Percentiles rank a stretch among this genome's conserved stretches.
phyloP scores from a whole-genome alignment of 495 filamentous ascomycete species.

The Penicillium egyptiacum region DNA sequence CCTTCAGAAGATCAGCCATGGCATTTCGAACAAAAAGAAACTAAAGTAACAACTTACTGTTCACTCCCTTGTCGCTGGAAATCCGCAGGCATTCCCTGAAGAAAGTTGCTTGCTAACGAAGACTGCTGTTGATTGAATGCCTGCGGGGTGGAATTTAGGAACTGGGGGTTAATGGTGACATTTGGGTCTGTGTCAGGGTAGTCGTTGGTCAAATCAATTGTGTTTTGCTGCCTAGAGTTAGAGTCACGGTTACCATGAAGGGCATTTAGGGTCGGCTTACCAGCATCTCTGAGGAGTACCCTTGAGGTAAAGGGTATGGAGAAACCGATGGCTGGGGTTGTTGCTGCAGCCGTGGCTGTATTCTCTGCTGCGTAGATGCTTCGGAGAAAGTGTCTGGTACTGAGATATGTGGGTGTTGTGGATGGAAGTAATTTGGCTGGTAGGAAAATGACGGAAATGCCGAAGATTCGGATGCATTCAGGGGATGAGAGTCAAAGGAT shows the following conservation, averaged over 20 bases:
- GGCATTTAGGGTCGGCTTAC: conserved; percentile 16
- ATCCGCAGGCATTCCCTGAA: conserved; percentile 33
- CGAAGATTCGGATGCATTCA: conserved; percentile 34
- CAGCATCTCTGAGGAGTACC: conserved; percentile 28
- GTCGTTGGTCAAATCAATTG: conserved; percentile 36
- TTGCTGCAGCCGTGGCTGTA: conserved; percentile 27
- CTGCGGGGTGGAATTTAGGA: conserved; percentile 30
- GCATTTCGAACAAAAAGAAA: background rate
- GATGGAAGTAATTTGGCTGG: conserved; percentile 33
- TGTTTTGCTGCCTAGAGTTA: conserved; percentile 24
- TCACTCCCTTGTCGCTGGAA: conserved; percentile 27
- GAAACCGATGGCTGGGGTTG: conserved; percentile 26
- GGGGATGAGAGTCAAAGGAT: conserved; percentile 34
- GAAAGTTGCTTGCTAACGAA: conserved; percentile 27
- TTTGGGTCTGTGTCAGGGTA: conserved; percentile 30
- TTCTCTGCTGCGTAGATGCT: conserved; percentile 19
- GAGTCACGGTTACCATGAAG: background rate
- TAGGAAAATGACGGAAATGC: conserved; percentile 38
- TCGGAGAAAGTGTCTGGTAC: conserved; percentile 33
- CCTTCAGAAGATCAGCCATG: background rate
- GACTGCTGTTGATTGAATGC: conserved; percentile 19
- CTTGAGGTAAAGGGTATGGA: conserved; percentile 29
- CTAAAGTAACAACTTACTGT: conserved; percentile 25
- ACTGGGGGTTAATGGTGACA: conserved; percentile 46
- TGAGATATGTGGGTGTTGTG: conserved; percentile 35